Evolutionary conservation across 768 basidiomycete species (phyloP).

Genomic region (Lentinula aciculospora): DNA sequence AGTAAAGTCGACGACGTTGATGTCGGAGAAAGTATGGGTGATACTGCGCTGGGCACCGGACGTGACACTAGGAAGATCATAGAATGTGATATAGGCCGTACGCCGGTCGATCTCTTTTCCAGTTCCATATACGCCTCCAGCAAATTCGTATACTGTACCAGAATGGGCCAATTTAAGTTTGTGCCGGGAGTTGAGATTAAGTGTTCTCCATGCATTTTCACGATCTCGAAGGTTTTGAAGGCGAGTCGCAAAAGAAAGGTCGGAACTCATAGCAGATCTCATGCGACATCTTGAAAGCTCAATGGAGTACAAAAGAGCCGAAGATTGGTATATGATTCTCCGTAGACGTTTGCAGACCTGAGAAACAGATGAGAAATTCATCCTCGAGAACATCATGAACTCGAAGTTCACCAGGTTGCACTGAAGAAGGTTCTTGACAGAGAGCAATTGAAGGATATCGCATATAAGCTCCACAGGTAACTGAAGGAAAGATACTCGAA

Average conservation of each 20-base stretch:
- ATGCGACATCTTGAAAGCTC: constrained; percentile 44
- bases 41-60: constrained; percentile 28
- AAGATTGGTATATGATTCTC: constrained; percentile 33
- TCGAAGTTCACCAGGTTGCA: constrained; percentile 23
- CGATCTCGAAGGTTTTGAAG: constrained; percentile 33
- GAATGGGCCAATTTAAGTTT: constrained; percentile 35
- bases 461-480: constrained; percentile 33
- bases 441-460: constrained; percentile 26
- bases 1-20: constrained; percentile 48
- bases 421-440: constrained; percentile 27
- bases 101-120: constrained; percentile 34
- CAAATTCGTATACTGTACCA: constrained; percentile 46
- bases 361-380: not conserved
- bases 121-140: constrained; percentile 40
- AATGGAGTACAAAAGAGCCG: constrained; percentile 42
- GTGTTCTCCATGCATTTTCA: constrained; percentile 43
- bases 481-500: not conserved
- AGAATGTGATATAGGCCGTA: constrained; percentile 28
- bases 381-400: not conserved
- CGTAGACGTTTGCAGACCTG: constrained; percentile 36
- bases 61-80: constrained; percentile 36
- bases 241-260: constrained; percentile 31
- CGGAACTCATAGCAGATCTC: constrained; percentile 27
- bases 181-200: constrained; percentile 31
- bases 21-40: constrained; percentile 37